Percentiles rank a stretch among this genome's conserved stretches.
phyloP scores from a whole-genome alignment of 371 early-diverging fungal species.

The Apophysomyces variabilis region DNA sequence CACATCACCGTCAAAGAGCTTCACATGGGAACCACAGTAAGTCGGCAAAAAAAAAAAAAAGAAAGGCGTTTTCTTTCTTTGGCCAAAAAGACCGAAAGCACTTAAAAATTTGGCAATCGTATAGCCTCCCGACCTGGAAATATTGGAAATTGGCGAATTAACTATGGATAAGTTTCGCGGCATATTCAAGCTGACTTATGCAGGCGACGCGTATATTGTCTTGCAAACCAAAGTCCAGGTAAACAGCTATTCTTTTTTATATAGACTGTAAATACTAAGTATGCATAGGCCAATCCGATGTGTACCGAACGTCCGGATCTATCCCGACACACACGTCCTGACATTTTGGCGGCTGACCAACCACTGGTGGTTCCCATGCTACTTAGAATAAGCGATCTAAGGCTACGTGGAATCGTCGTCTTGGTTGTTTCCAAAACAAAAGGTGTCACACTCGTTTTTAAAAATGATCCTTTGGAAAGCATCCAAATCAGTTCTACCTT shows the following conservation, averaged over 20 bases:
- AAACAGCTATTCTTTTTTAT: conserved; percentile 11
- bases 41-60: conserved; percentile 11
- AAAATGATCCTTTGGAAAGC: conserved; percentile 94
- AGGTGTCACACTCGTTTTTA: conserved; percentile 95
- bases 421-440: conserved; percentile 89
- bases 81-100: not conserved
- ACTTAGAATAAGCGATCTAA: conserved; percentile 86
- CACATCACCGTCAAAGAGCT: conserved; percentile 90
- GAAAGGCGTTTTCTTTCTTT: conserved; percentile 1
- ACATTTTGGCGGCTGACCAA: conserved; percentile 85
- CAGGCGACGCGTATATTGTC: conserved; percentile 92
- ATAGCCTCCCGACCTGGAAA: conserved; percentile 95
- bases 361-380: conserved; percentile 97
- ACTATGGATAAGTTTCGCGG: conserved; percentile 91
- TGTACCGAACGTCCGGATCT: conserved; percentile 62
- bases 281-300: conserved; percentile 79
- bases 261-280: not conserved
- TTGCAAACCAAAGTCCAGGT: conserved; percentile 95
- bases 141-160: conserved; percentile 97
- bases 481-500: conserved; percentile 95
- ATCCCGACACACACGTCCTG: conserved; percentile 66
- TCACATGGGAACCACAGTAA: conserved; percentile 91
- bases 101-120: conserved; percentile 1
- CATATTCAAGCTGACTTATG: conserved; percentile 92
- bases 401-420: conserved; percentile 91